These are phyloP conservation scores for Phytophthora vignae DNA, from an alignment of 352 stramenopile species.

Conservation along the genomic window DNA sequence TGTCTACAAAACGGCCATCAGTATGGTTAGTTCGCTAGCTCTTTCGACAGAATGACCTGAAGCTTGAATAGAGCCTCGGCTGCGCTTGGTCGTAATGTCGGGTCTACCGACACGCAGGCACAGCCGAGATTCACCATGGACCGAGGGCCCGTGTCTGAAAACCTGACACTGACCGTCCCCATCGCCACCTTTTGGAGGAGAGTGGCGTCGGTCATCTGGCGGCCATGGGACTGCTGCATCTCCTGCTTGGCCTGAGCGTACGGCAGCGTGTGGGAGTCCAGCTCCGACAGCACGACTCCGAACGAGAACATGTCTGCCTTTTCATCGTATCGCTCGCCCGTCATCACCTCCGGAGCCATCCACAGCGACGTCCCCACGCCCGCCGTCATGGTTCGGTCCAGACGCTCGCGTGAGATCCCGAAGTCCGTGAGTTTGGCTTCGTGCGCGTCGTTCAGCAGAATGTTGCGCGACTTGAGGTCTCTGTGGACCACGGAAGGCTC, in stretches of 20 bases:
- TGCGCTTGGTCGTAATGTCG: neutral
- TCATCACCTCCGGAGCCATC: slow-evolving; percentile 30
- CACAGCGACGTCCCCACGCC: slow-evolving; percentile 2
- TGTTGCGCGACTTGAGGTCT: slow-evolving; percentile 49
- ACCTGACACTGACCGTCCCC: slow-evolving; percentile 1
- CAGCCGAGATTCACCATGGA: neutral
- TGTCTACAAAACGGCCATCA: no score
- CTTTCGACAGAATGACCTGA: neutral
- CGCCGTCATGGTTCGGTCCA: slow-evolving; percentile 11
- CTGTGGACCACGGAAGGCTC: slow-evolving; percentile 43
- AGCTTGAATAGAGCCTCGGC: neutral
- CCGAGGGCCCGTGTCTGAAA: neutral
- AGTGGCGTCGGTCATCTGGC: slow-evolving; percentile 3
- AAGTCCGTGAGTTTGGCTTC: slow-evolving; percentile 48
- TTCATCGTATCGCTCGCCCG: slow-evolving; percentile 22
- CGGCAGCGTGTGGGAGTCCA: slow-evolving; percentile 49
- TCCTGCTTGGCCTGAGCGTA: slow-evolving; percentile 21
- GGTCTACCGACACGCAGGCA: neutral
- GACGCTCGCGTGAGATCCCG: slow-evolving; percentile 4
- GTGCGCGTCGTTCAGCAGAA: slow-evolving; percentile 35
- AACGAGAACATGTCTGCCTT: slow-evolving; percentile 67
- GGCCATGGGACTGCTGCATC: slow-evolving; percentile 4
- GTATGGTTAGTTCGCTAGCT: no score
- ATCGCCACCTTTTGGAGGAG: slow-evolving; percentile 6
- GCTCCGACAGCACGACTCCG: slow-evolving; percentile 57